These are phyloP conservation scores for Blastomyces gilchristii DNA, from an alignment of 2,329 filamentous ascomycete species.

Conservation along the genomic window DNA sequence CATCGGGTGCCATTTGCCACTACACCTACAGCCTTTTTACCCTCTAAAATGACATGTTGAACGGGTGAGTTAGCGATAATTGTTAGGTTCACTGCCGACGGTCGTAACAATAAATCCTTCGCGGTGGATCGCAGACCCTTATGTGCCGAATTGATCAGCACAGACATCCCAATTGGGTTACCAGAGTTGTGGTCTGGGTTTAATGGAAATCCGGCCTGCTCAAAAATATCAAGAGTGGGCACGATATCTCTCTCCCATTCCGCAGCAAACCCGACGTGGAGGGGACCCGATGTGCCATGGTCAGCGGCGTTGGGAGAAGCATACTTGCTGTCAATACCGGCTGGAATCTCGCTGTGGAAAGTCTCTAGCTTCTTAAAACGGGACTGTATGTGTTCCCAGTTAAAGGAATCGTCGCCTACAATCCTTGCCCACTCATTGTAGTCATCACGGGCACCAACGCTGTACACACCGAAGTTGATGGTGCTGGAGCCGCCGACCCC, in stretches of 20 bases:
- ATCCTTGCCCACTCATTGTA: conserved; percentile 52
- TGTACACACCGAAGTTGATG: conserved; percentile 48
- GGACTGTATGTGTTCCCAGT: conserved; percentile 44
- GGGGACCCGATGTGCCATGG: conserved; percentile 42
- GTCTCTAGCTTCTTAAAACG: conserved; percentile 46
- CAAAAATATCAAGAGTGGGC: conserved; percentile 39
- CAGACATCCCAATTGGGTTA: conserved; percentile 47
- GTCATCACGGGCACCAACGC: conserved; percentile 48
- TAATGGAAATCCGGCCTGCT: conserved; percentile 39
- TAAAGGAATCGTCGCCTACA: conserved; percentile 46
- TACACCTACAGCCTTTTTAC: conserved; percentile 38
- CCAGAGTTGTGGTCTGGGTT: conserved; percentile 51
- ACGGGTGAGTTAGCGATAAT: conserved; percentile 43
- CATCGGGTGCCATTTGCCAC: conserved; percentile 34
- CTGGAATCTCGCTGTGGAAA: conserved; percentile 38
- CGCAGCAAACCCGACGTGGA: conserved; percentile 41
- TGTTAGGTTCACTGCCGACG: conserved; percentile 42
- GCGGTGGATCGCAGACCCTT: conserved; percentile 44
- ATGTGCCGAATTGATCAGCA: conserved; percentile 42
- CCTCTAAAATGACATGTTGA: conserved; percentile 39
- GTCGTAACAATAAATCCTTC: conserved; percentile 40
- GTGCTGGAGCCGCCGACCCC: conserved; percentile 44
- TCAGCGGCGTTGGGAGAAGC: conserved; percentile 34
- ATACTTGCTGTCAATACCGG: conserved; percentile 37
- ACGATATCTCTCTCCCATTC: conserved; percentile 43